Conservation (phyloP, 768 basidiomycete genomes). For the Termitomyces sp. region DNA sequence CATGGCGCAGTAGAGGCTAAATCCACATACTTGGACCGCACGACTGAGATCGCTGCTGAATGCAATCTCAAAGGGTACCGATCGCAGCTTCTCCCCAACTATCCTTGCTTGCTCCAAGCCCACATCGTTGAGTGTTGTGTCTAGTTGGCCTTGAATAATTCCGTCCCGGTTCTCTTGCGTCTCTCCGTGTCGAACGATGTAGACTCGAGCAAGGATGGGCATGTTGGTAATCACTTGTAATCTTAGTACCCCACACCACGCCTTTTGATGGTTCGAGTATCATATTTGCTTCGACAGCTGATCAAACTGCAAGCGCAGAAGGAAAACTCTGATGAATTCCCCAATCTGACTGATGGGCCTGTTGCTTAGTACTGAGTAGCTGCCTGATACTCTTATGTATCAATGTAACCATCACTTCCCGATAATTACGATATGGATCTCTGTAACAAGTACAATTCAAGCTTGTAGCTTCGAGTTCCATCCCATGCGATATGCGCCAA, state of each 20-base stretch:
- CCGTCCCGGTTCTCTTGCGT: slow-evolving; percentile 63
- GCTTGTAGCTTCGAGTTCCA: neutral
- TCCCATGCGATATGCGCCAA: neutral
- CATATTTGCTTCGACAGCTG: slow-evolving; percentile 12
- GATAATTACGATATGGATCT: neutral
- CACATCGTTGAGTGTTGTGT: slow-evolving; percentile 61
- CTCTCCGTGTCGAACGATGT: slow-evolving; percentile 77
- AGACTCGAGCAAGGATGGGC: slow-evolving; percentile 43
- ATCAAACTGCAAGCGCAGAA: slow-evolving; percentile 1
- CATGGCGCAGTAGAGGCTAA: neutral
- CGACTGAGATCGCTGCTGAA: slow-evolving; percentile 73
- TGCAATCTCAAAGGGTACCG: slow-evolving; percentile 54
- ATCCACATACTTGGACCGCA: slow-evolving; percentile 55
- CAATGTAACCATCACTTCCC: neutral
- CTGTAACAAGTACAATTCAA: neutral
- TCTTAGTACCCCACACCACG: neutral
- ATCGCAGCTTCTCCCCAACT: slow-evolving; percentile 53
- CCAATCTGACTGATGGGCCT: neutral
- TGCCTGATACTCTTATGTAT: no score
- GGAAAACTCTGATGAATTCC: neutral
- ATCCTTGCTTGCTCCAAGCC: slow-evolving; percentile 60
- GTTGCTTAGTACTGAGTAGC: no score
- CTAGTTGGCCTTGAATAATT: slow-evolving; percentile 75
- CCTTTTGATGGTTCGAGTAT: slow-evolving; percentile 8
- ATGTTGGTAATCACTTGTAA: slow-evolving; percentile 19